phyloP scores from a whole-genome alignment of 129 eudicot genomes.

The Helichrysum umbraculigerum region DNA sequence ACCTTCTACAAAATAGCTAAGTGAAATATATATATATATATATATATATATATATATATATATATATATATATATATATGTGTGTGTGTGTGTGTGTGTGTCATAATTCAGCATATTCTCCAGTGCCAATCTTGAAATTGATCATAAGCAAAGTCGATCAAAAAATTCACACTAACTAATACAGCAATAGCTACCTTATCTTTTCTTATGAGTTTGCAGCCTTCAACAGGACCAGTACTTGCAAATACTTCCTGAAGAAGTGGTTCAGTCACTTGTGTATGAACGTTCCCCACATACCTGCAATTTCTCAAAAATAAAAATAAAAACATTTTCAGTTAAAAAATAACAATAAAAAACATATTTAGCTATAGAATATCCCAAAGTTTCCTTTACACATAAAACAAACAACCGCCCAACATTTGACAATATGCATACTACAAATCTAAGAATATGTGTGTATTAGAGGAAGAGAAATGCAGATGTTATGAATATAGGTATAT shows the following conservation, averaged over 20 bases:
- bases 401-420: constrained; percentile 31
- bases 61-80: no score
- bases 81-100: no score
- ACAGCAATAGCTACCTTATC: constrained; percentile 58
- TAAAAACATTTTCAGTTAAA: constrained; percentile 34
- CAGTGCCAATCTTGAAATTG: constrained; percentile 7
- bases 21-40: no score
- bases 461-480: constrained; percentile 12
- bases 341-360: constrained; percentile 8
- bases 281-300: constrained; percentile 94
- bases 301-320: constrained; percentile 51
- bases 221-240: constrained; percentile 83
- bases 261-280: constrained; percentile 85
- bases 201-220: constrained; percentile 86
- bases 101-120: background rate
- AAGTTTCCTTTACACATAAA: constrained; percentile 18
- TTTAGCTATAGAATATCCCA: constrained; percentile 15
- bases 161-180: background rate
- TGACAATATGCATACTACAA: constrained; percentile 26
- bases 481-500: background rate
- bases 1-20: constrained; percentile 21
- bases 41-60: no score
- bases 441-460: background rate
- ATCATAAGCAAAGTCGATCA: background rate
- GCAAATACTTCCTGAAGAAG: constrained; percentile 87